Evolutionary conservation across 257 asterid genomes (phyloP).

Genomic region (Ehretia macrophylla): DNA sequence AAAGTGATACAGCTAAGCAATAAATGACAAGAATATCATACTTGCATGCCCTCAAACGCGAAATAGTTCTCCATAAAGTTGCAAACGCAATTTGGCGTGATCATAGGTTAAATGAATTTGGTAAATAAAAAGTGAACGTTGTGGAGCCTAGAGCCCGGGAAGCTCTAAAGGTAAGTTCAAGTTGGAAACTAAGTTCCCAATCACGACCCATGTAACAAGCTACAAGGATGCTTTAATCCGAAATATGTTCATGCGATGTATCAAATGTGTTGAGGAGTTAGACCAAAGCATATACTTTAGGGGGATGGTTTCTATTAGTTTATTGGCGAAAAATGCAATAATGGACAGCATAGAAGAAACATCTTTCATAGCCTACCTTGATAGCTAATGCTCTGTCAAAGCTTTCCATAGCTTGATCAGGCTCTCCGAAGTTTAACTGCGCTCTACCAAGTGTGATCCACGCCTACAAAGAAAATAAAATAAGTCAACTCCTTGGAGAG

Average conservation of each 20-base stretch:
- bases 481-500: neutral
- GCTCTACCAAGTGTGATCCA: constrained; percentile 96
- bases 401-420: constrained; percentile 79
- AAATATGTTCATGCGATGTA: too few species aligned
- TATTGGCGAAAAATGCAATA: neutral
- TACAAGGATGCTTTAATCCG: too few species aligned
- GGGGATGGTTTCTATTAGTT: neutral
- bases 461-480: constrained; percentile 43
- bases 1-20: neutral
- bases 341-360: neutral
- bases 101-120: too few species aligned
- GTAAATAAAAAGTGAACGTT: too few species aligned
- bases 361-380: constrained; percentile 40
- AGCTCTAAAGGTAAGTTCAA: too few species aligned
- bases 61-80: too few species aligned
- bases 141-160: too few species aligned
- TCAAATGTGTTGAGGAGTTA: too few species aligned
- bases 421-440: constrained; percentile 87
- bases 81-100: too few species aligned
- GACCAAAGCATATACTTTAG: too few species aligned
- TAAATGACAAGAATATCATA: neutral
- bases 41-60: neutral
- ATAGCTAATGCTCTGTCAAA: constrained; percentile 76
- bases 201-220: too few species aligned
- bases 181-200: too few species aligned